phyloP scores from a whole-genome alignment of 441 rosid genomes.

The Arabidopsis hybrid region DNA sequence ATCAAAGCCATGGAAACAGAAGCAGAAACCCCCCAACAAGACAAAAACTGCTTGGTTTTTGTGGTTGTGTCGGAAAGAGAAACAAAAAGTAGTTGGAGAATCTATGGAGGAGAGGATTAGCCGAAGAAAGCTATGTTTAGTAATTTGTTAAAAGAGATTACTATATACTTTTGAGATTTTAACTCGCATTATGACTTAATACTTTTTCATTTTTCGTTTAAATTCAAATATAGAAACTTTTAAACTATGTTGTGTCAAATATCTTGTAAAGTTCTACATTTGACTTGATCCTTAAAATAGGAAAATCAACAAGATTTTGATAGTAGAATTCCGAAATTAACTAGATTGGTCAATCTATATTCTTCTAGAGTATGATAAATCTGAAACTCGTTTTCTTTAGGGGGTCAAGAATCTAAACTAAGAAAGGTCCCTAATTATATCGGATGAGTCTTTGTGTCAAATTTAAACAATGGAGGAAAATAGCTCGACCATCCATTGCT shows the following conservation, averaged over 20 bases:
- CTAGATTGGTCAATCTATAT: constrained; percentile 35
- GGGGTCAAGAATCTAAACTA: constrained; percentile 40
- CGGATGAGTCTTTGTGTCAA: constrained; percentile 30
- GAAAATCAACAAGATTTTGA: constrained; percentile 16
- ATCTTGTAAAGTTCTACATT: background rate
- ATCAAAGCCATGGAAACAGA: constrained; percentile 42
- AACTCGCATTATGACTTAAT: background rate
- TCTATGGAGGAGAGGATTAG: constrained; percentile 41
- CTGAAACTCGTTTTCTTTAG: constrained; percentile 22
- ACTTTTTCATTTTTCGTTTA: background rate
- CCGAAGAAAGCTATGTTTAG: constrained; percentile 42
- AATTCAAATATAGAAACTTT: background rate
- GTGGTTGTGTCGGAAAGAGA: constrained; percentile 46
- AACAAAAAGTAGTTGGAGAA: constrained; percentile 28
- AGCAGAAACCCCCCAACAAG: constrained; percentile 23
- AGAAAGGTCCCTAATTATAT: constrained; percentile 34
- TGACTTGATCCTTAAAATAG: background rate
- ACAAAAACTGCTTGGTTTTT: constrained; percentile 29
- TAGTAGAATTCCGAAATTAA: background rate
- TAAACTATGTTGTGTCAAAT: background rate
- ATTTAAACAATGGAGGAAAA: constrained; percentile 44
- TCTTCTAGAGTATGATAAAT: constrained; percentile 34
- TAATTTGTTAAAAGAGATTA: constrained; percentile 22
- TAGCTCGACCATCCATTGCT: constrained; percentile 36
- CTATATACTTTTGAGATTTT: background rate